Percentiles rank a stretch among this genome's conserved stretches.
Conservation (phyloP, 108 stramenopile species). For the Fistulifera pelliculosa region DNA sequence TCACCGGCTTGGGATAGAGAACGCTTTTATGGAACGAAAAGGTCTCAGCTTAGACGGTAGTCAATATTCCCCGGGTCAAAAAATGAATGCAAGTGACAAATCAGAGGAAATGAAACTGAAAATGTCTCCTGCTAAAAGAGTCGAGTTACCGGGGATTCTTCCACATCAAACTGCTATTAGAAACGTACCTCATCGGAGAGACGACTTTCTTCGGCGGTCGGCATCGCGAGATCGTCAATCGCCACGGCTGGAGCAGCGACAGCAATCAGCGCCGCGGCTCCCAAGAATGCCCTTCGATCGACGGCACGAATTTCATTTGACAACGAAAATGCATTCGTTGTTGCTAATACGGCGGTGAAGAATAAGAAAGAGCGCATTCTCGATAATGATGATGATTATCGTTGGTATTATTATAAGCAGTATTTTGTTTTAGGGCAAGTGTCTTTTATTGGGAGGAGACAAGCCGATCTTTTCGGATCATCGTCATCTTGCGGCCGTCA, state of each 20-base stretch:
- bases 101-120: conserved; percentile 16
- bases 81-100: conserved; percentile 19
- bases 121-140: conserved; percentile 34
- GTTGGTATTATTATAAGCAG: too few relatives aligned
- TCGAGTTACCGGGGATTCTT: conserved; percentile 49
- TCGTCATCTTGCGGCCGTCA: too few relatives aligned
- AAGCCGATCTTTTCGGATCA: too few relatives aligned
- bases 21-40: conserved; percentile 30
- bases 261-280: neutral
- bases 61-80: conserved; percentile 29
- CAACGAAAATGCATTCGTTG: neutral
- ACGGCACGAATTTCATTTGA: neutral
- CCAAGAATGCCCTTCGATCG: conserved; percentile 4
- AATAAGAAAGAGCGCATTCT: too few relatives aligned
- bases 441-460: too few relatives aligned
- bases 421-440: too few relatives aligned
- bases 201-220: conserved; percentile 40
- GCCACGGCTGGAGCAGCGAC: conserved; percentile 4
- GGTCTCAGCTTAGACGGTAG: conserved; percentile 61
- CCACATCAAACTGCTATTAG: neutral
- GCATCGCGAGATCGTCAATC: conserved; percentile 68
- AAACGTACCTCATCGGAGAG: conserved; percentile 41
- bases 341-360: neutral
- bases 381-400: too few relatives aligned
- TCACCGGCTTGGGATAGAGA: conserved; percentile 79